These are phyloP conservation scores for Yarrowia keelungensis DNA, from an alignment of 805 yeast species.

Conservation along the genomic window DNA sequence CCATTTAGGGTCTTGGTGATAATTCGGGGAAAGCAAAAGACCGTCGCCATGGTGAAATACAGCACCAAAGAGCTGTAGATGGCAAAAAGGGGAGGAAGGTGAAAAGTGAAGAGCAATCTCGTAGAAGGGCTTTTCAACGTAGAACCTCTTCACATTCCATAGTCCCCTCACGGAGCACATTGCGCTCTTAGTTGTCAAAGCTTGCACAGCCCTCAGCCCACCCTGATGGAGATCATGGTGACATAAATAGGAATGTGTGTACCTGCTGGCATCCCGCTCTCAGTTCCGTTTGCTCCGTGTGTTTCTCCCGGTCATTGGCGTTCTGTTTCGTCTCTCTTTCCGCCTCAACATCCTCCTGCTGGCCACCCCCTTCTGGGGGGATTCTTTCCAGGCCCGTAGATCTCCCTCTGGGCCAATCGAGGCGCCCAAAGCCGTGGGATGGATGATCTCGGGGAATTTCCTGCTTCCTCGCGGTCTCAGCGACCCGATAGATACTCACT, in stretches of 20 bases:
- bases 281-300: neutral
- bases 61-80: neutral
- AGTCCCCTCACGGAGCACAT: neutral
- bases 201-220: constrained; percentile 12
- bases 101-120: too few species aligned
- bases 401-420: constrained; percentile 17
- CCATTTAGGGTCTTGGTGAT: constrained; percentile 11
- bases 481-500: constrained; percentile 28
- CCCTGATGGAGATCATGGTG: constrained; percentile 2
- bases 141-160: too few species aligned
- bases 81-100: neutral
- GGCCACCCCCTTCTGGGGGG: constrained; percentile 12
- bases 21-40: constrained; percentile 5
- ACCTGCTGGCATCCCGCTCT: neutral
- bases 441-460: constrained; percentile 15
- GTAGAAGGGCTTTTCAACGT: too few species aligned
- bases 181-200: constrained; percentile 2
- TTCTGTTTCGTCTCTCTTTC: constrained; percentile 3
- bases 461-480: constrained; percentile 3
- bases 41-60: neutral
- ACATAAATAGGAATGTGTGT: neutral
- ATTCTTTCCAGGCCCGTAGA: neutral
- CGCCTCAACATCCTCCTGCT: neutral
- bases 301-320: neutral
- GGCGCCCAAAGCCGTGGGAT: neutral